Evolutionary conservation across 1,284 basidiomycete species (phyloP), one percentile per base, ranked within the genome.

Genomic region (Pterulicium gracile): DNA sequence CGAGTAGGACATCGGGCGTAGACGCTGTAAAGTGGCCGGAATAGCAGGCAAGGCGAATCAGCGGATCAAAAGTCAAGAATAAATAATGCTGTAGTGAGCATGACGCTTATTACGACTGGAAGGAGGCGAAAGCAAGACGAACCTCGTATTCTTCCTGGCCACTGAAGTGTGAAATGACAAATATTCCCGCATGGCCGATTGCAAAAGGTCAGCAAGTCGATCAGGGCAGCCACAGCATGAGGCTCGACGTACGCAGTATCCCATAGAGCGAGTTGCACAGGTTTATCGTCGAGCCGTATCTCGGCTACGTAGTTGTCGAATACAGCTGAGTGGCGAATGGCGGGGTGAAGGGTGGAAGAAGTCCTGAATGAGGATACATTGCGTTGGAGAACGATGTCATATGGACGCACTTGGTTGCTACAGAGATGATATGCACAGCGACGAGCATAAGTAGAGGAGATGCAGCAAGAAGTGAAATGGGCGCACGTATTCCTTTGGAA

Each of bases 221-320:
- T 41, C 46, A 23, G 19, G 47, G 42, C 45, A 35, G 42, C 19
- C 27, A 35, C 48, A 45, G 14, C 22, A 4, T 41, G 42, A 44
- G 41, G 47, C 22, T 43, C 18, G 49, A 80, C 88, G 65, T 62
- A 91, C 91, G 94, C 94, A 49, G 93, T 97, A 74, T 97, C 94
- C 94, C 94, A 97, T 27, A 97, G 67, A 35, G 94, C 93, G 47
- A 97, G 69, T 63, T 97, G 93, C 18, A 98, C 88, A 36, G 93
- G 89, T 65, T 98, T 98, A 54, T 93, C 93, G 64, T 98, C 95
- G 47, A 98, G 72, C 56, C 92, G 76, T 59, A 98, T 96, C 69
- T 98, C 95, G 42, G 95, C 94, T 50, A 98, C 94, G 65, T 97
- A 98, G 63, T 98, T 98, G 68, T 96, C 93, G 59, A 96, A 96